Evolutionary conservation across 2,329 filamentous ascomycete genomes (phyloP), one percentile per base, ranked within the genome.

Genomic region (Diaporthe helianthi): DNA sequence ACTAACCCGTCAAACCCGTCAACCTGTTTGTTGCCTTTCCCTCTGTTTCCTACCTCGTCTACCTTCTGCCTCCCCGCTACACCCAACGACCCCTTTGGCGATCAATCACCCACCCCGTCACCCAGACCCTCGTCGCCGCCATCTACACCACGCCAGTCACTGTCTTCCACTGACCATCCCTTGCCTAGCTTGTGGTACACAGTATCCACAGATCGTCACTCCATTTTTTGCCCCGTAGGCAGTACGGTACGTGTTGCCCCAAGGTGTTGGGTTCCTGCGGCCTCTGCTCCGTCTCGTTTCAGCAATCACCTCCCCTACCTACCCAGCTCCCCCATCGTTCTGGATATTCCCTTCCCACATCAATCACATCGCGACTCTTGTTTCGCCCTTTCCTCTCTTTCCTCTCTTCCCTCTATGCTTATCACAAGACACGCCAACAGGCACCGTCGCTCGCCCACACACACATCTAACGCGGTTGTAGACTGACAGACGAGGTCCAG

Each of bases 401-500:
- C 52, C 44, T 24, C 38, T 22, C 36, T 12, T 22, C 41, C 19
- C 36, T 10, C 31, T 44, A 63, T 64, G 9, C 53, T 36, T 22
- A 24, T 44, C 63, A 36, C 33, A 38, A 38, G 19, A 46, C 44
- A 46, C 24, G 41, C 33, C 33, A n/a, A 12, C 47, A 36, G 41
- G 51, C 55, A 52, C 24, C 24, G n/a, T 47, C 44, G 13, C 44
- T 47, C n/a, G 44, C 51, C n/a, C 29, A 55, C 29, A 55, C 41
- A 64, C 33, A 38, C 53, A 29, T 54, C 68, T 69, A 61, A 70
- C 66, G 46, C 31, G 36, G 26, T 38, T 47, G 67, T 58, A 69
- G 65, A 68, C 60, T 66, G 68, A 52, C 70, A 70, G 10, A 44
- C 54, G 54, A 74, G 72, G 72, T 73, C 46, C 55, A 52, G 65